Conservation (phyloP, 345 rosid species). For the Moricandia arvensis region DNA sequence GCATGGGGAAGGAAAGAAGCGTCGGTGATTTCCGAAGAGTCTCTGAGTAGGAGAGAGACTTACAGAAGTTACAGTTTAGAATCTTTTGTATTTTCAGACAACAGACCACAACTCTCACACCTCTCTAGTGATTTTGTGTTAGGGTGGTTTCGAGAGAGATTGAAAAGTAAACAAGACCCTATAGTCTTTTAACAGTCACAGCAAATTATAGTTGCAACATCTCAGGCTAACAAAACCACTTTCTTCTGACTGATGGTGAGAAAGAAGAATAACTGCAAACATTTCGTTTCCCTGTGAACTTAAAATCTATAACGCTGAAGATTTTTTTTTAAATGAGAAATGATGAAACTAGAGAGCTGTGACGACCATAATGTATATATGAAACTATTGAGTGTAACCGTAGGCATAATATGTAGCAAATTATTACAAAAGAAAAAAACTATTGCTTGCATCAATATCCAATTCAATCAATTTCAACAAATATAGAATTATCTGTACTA, state of each 20-base stretch:
- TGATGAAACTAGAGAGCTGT: background rate
- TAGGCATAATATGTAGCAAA: background rate
- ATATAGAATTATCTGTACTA: constrained; percentile 15
- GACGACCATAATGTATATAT: background rate
- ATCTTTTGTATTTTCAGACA: background rate
- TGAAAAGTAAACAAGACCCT: background rate
- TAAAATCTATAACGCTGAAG: background rate
- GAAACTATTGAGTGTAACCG: background rate
- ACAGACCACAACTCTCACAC: background rate
- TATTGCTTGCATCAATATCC: background rate
- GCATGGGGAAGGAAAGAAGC: constrained; percentile 88
- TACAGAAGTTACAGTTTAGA: background rate
- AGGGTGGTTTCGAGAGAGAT: background rate
- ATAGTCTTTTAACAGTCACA: background rate
- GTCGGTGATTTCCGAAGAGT: constrained; percentile 30
- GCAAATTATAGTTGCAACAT: background rate
- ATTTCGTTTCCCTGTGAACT: background rate
- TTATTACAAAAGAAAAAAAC: constrained; percentile 5
- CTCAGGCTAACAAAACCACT: background rate
- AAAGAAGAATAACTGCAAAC: background rate
- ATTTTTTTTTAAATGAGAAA: background rate
- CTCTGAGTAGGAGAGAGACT: background rate
- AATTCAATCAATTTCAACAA: constrained; percentile 7
- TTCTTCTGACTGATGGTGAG: background rate
- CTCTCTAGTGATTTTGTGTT: background rate